These are phyloP conservation scores for Noccaea caerulescens DNA, from an alignment of 345 rosid species.

Conservation along the genomic window DNA sequence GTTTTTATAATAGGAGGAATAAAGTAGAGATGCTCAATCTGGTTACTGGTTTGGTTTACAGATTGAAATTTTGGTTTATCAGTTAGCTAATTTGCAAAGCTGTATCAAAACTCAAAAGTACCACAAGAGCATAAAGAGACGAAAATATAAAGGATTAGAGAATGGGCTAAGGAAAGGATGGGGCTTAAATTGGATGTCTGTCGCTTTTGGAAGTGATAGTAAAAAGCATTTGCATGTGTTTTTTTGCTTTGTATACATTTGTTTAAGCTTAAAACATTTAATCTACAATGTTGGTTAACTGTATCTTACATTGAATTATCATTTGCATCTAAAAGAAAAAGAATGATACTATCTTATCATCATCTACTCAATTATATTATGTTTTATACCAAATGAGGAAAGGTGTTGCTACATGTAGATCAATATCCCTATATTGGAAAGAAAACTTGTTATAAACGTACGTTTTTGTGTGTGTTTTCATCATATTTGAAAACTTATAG, in stretches of 20 bases:
- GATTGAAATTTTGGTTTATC: not conserved
- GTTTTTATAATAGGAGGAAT: not conserved
- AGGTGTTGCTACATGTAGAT: too few relatives aligned
- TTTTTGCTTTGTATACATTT: constrained; percentile 26
- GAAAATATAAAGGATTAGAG: constrained; percentile 6
- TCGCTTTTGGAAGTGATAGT: constrained; percentile 32
- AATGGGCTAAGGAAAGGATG: constrained; percentile 24
- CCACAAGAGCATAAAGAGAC: not conserved
- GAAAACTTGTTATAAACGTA: too few relatives aligned
- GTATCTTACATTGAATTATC: not conserved
- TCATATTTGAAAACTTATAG: too few relatives aligned
- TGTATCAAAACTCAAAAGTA: not conserved
- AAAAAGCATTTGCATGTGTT: constrained; percentile 32
- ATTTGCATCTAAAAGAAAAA: too few relatives aligned
- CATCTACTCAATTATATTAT: too few relatives aligned
- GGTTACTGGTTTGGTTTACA: constrained; percentile 22
- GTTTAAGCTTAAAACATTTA: constrained; percentile 5
- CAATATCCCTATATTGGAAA: too few relatives aligned
- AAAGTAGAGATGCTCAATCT: constrained; percentile 6
- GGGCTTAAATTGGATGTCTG: constrained; percentile 23
- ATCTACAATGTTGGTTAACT: constrained; percentile 28
- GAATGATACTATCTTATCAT: too few relatives aligned
- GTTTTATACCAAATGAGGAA: too few relatives aligned
- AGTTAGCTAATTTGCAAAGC: constrained; percentile 10
- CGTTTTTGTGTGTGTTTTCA: too few relatives aligned